Percentiles rank a stretch among this genome's conserved stretches.
phyloP scores from a whole-genome alignment of 176 grass and related monocot genomes.

The Hsuehochloa calcarea region DNA sequence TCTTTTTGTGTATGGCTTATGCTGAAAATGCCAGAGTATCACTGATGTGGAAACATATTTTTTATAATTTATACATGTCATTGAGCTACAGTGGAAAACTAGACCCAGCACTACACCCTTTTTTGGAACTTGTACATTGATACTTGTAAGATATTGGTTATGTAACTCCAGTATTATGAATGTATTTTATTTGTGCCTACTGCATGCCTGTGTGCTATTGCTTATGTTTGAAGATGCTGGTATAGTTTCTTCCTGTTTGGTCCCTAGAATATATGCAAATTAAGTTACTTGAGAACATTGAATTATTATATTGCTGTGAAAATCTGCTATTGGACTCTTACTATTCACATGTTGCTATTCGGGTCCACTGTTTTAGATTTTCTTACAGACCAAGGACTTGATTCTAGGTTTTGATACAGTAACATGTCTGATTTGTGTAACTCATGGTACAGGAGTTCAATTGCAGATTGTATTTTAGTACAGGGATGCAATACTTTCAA shows the following conservation, averaged over 20 bases:
- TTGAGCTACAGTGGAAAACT: neutral
- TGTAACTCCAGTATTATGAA: neutral
- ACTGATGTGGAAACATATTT: neutral
- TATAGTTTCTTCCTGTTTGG: slow-evolving; percentile 15
- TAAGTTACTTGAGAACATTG: slow-evolving; percentile 17
- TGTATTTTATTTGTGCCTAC: neutral
- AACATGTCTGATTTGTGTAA: neutral
- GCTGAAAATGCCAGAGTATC: neutral
- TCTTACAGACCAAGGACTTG: neutral
- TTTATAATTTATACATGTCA: neutral
- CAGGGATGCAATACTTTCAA: neutral
- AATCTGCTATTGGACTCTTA: neutral
- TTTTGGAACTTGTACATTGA: neutral
- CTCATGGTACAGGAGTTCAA: neutral
- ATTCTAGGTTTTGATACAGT: neutral
- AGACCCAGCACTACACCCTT: neutral
- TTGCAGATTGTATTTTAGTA: neutral
- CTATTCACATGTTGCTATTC: neutral
- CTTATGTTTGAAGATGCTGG: slow-evolving; percentile 14
- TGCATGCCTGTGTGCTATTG: slow-evolving; percentile 3
- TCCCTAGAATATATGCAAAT: neutral
- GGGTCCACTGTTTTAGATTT: neutral
- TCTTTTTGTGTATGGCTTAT: neutral
- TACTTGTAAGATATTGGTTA: neutral
- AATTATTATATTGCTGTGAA: neutral